Base-by-base conservation (phyloP, 176 grass and related monocot genomes). In the Triticum urartu region DNA sequence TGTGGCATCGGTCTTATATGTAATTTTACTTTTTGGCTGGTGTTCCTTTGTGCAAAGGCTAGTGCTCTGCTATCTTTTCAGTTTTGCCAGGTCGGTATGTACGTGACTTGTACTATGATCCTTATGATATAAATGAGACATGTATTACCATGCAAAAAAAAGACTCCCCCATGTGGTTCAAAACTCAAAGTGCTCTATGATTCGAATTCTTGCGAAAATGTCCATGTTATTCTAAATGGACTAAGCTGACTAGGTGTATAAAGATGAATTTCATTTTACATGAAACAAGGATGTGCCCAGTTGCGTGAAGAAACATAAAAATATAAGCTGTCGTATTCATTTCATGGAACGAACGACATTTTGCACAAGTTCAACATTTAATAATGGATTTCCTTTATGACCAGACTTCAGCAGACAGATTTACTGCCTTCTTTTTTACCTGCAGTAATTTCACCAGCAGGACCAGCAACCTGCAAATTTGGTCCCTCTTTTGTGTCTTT, bases 381-480 rank as follows among this genome's bases (percentile, higher is more conserved):
- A 86, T 5, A 65, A 79, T 77, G 24, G 11, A 21, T 80, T 64
- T 85, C 62, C 30, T 64, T 56, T 18, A 43, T 86, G 32, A 11
- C 42, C 54, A 36, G 78, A 77, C 20, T 82, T 91, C 64, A 58
- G 68, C 36, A 81, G 21, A 80, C 28, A 62, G 3, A 68, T 78
- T 73, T 85, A 20, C 54, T 11, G 42, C 9, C 15, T 81, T 20
- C 12, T 66, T 32, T n/a, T 72, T 78, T 84, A 97, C 94, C 94
- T 90, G 94, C 94, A 86, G 92, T 97, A 83, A 97, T 97, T 91
- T 97, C 94, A 73, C 94, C 94, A 67, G 80, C 90, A 84, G 88
- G 22, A 25, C 94, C 94, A 88, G 94, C 94, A 88, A 97, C 89
- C 86, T 97, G 94, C 85, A 97, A 81, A 66, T 85, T 94, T 62